A percentile compares a stretch with the other conserved stretches of the same genome.
phyloP scores from a whole-genome alignment of 2,329 filamentous ascomycete genomes.

The Aurifilum marmelostoma region DNA sequence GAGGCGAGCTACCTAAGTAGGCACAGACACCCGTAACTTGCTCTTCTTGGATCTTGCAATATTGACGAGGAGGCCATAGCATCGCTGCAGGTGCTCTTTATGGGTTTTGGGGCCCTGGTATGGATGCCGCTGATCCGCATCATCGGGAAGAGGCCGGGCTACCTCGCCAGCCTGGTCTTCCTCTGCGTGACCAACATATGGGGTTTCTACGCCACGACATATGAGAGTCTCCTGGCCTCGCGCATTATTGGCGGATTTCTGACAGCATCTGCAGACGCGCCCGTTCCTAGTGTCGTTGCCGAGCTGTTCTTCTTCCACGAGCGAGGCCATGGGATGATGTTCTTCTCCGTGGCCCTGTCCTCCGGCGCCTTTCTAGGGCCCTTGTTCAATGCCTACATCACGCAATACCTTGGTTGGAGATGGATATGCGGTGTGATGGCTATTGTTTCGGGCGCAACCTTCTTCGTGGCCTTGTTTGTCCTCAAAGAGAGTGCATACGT shows the following conservation, averaged over 20 bases:
- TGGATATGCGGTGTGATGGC: conserved; percentile 17
- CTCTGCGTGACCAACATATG: conserved; percentile 16
- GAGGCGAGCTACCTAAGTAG: conserved; percentile 16
- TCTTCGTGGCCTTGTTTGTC: conserved; percentile 9
- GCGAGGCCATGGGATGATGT: conserved; percentile 18
- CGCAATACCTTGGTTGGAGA: conserved; percentile 16
- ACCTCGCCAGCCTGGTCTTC: conserved; percentile 3
- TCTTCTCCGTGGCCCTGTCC: conserved; percentile 12
- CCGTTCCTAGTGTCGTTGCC: conserved; percentile 13
- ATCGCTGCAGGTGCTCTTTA: conserved; percentile 12
- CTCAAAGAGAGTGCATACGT: conserved; percentile 17
- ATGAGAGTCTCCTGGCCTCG: conserved; percentile 13
- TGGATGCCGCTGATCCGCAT: conserved; percentile 17
- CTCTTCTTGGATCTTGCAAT: background rate
- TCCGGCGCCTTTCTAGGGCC: conserved; percentile 12
- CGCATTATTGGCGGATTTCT: conserved; percentile 8
- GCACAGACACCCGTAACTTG: background rate
- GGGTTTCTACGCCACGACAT: conserved; percentile 12
- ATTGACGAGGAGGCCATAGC: background rate
- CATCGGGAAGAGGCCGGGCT: conserved; percentile 18
- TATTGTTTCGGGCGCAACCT: conserved; percentile 2
- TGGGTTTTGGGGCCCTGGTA: conserved; percentile 10
- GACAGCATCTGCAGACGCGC: conserved; percentile 9
- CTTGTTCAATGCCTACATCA: conserved; percentile 15
- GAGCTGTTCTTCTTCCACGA: conserved; percentile 19